These are phyloP conservation scores for Kwoniella pini DNA, from an alignment of 768 basidiomycete species.

Conservation along the genomic window DNA sequence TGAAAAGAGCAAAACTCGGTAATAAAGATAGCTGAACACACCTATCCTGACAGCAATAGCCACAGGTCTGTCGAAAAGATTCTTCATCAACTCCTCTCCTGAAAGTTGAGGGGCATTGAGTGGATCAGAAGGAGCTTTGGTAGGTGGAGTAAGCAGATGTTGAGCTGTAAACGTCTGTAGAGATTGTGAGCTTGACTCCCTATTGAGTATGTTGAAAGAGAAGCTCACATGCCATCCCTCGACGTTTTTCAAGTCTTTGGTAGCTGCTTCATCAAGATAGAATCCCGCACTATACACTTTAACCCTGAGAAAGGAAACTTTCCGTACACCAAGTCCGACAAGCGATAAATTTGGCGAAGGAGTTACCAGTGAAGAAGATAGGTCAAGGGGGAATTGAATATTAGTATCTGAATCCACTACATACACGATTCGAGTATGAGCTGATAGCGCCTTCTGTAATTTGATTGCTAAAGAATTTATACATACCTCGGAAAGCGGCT, in stretches of 20 bases:
- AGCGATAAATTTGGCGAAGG: slow-evolving; percentile 64
- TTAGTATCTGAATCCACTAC: slow-evolving; percentile 55
- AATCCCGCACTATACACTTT: slow-evolving; percentile 89
- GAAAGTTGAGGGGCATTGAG: slow-evolving; percentile 24
- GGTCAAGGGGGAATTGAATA: slow-evolving; percentile 48
- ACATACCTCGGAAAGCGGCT: slow-evolving; percentile 12
- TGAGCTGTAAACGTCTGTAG: slow-evolving; percentile 30
- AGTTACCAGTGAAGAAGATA: slow-evolving; percentile 20
- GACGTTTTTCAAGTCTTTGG: slow-evolving; percentile 23
- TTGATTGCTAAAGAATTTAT: neutral
- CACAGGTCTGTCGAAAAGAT: slow-evolving; percentile 42
- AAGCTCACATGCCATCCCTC: slow-evolving; percentile 48
- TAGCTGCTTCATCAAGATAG: slow-evolving; percentile 70
- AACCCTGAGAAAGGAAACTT: slow-evolving; percentile 82
- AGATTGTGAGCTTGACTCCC: no score
- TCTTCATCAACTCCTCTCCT: slow-evolving; percentile 50
- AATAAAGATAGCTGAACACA: slow-evolving; percentile 20
- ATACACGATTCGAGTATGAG: neutral
- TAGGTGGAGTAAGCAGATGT: slow-evolving; percentile 31
- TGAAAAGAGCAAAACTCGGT: neutral
- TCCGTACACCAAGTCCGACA: slow-evolving; percentile 81
- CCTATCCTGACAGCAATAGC: slow-evolving; percentile 54
- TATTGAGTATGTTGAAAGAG: no score
- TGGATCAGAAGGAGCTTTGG: slow-evolving; percentile 19
- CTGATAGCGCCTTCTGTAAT: no score